phyloP scores from a whole-genome alignment of 164 flowering plant genomes.

The Vitis vinifera region ASM3070453v1 NC_081817.1:19129501-19130000 shows the following conservation, averaged over 20 bases:
- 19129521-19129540: not conserved
- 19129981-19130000: not conserved
- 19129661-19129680: conserved; percentile 97
- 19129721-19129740: conserved; percentile 33
- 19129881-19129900: too few relatives aligned
- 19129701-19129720: conserved; percentile 95
- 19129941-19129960: not conserved
- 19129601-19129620: conserved; percentile 48
- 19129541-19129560: not conserved
- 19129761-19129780: not conserved
- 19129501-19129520: conserved; percentile 12
- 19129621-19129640: conserved; percentile 59
- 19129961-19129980: conserved; percentile 1
- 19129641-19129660: conserved; percentile 59
- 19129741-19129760: too few relatives aligned
- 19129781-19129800: not conserved
- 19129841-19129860: too few relatives aligned
- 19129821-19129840: too few relatives aligned
- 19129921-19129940: not conserved
- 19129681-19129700: conserved; percentile 99
- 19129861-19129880: too few relatives aligned
- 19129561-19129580: conserved; percentile 5
- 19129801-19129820: not conserved
- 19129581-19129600: conserved; percentile 44
- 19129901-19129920: not conserved